Conservation (phyloP, 306 rosid genomes). For the Prunus campanulata region DNA sequence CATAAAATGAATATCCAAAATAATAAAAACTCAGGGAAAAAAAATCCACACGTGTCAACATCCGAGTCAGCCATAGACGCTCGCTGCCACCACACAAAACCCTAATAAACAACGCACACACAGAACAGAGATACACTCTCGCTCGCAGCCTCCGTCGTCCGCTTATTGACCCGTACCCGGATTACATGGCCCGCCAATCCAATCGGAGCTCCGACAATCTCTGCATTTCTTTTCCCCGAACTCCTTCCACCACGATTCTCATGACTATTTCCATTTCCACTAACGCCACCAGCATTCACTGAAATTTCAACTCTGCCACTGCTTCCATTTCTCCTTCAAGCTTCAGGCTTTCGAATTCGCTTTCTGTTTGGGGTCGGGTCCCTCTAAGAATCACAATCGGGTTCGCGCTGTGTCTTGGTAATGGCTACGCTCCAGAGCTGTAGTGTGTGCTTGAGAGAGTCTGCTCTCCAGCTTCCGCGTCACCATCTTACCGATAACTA, state of each 20-base stretch:
- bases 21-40: background rate
- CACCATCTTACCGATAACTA: constrained; percentile 25
- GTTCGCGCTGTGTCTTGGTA: background rate
- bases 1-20: background rate
- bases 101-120: constrained; percentile 2
- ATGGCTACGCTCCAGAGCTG: constrained; percentile 52
- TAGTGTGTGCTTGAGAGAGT: constrained; percentile 34
- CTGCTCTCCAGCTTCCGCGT: constrained; percentile 45
- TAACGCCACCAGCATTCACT: constrained; percentile 7
- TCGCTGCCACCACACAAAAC: constrained; percentile 8
- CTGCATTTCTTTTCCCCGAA: background rate
- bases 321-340: background rate
- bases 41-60: constrained; percentile 10
- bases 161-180: constrained; percentile 5
- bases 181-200: constrained; percentile 7
- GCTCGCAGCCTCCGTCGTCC: constrained; percentile 21
- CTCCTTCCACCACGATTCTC: background rate
- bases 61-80: background rate
- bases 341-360: background rate
- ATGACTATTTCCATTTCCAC: constrained; percentile 12
- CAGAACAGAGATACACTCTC: too few species aligned
- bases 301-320: constrained; percentile 11
- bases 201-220: background rate
- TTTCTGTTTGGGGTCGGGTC: constrained; percentile 10
- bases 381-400: background rate